Evolutionary conservation across 306 rosid species (phyloP).

Genomic region (Castanea mollissima): DNA sequence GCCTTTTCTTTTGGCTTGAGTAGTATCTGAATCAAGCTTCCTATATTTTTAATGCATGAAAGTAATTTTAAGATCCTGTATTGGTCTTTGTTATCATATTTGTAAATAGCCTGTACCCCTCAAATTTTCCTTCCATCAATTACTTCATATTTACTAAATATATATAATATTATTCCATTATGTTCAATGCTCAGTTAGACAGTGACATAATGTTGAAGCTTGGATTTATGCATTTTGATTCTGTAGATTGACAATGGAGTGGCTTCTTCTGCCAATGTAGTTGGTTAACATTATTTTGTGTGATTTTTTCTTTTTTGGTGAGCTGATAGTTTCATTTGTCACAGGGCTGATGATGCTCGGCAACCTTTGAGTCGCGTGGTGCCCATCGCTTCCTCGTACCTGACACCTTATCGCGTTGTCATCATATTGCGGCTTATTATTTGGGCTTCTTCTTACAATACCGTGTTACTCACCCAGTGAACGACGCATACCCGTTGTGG

Average conservation of each 20-base stretch:
- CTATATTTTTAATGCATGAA: background rate
- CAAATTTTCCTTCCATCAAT: background rate
- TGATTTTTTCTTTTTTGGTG: background rate
- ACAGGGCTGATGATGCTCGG: constrained; percentile 95
- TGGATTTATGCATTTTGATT: background rate
- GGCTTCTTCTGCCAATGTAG: constrained; percentile 4
- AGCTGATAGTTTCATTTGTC: constrained; percentile 17
- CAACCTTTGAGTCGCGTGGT: constrained; percentile 95
- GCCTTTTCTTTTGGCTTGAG: background rate
- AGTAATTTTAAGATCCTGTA: background rate
- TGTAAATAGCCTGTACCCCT: background rate
- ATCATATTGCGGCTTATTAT: constrained; percentile 91
- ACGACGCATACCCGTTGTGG: constrained; percentile 91
- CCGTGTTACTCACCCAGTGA: constrained; percentile 95
- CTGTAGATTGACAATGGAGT: background rate
- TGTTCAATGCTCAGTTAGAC: background rate
- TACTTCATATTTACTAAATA: background rate
- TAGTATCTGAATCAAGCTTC: background rate
- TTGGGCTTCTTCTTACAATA: constrained; percentile 92
- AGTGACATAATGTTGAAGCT: background rate
- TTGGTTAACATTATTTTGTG: constrained; percentile 5
- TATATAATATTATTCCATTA: background rate
- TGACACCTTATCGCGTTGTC: constrained; percentile 93
- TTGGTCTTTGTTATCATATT: background rate
- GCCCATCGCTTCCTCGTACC: constrained; percentile 80